Percentiles rank a stretch among this genome's conserved stretches.
Evolutionary conservation across 345 rosid genomes (phyloP).

Genomic region (Populus alba): DNA sequence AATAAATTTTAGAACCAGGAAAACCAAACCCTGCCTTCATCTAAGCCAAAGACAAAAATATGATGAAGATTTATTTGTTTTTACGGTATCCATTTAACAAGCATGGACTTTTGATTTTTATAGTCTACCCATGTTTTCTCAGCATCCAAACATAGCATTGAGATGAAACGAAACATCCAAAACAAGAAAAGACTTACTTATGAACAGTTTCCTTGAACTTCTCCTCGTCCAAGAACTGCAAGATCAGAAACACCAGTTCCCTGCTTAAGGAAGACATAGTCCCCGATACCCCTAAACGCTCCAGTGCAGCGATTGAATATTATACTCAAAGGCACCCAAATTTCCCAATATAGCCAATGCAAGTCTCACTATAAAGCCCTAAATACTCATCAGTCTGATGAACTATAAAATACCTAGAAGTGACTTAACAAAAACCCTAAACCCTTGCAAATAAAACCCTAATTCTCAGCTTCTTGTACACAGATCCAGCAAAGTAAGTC

Average conservation of each 20-base stretch:
- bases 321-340: slow-evolving; percentile 4
- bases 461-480: slow-evolving; percentile 17
- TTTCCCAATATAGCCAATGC: slow-evolving; percentile 4
- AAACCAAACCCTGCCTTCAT: background rate
- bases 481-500: slow-evolving; percentile 19
- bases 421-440: slow-evolving; percentile 1
- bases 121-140: slow-evolving; percentile 1
- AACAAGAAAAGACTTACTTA: slow-evolving; percentile 14
- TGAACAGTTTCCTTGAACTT: slow-evolving; percentile 28
- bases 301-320: slow-evolving; percentile 37
- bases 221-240: slow-evolving; percentile 29
- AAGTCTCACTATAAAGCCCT: slow-evolving; percentile 3
- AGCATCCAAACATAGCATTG: background rate
- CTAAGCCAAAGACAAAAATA: background rate
- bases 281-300: slow-evolving; percentile 43
- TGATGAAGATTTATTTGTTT: background rate
- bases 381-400: slow-evolving; percentile 4
- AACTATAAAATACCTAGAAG: slow-evolving; percentile 3
- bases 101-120: background rate
- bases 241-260: slow-evolving; percentile 23
- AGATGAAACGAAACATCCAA: background rate
- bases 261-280: slow-evolving; percentile 31
- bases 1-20: background rate
- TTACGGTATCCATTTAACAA: background rate
- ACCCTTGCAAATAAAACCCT: slow-evolving; percentile 18